Percentiles rank a stretch among this genome's conserved stretches.
Conservation (phyloP, 2,329 filamentous ascomycete species). For the Lizonia empirigonia region DNA sequence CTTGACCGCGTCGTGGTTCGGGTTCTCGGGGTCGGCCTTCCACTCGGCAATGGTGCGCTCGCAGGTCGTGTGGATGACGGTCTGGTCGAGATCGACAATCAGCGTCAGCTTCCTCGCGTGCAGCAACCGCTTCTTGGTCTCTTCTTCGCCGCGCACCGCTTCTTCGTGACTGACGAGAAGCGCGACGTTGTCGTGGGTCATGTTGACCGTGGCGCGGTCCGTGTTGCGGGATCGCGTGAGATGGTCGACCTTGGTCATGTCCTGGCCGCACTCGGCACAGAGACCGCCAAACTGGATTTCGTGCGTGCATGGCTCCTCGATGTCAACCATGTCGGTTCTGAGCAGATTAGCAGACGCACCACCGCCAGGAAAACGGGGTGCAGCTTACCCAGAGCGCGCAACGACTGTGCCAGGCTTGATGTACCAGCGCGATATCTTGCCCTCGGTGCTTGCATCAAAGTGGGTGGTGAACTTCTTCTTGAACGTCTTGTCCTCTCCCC, state of each 20-base stretch:
- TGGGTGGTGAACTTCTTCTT: slow-evolving; percentile 74
- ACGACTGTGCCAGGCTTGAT: slow-evolving; percentile 70
- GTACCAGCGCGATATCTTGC: slow-evolving; percentile 76
- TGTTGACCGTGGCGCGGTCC: slow-evolving; percentile 88
- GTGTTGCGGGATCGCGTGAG: slow-evolving; percentile 79
- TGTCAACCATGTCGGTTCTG: slow-evolving; percentile 67
- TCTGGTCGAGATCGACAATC: slow-evolving; percentile 97
- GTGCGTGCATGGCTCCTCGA: slow-evolving; percentile 91
- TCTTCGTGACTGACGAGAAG: slow-evolving; percentile 84
- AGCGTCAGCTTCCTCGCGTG: slow-evolving; percentile 83
- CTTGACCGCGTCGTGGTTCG: slow-evolving; percentile 88
- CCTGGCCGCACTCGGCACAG: slow-evolving; percentile 90
- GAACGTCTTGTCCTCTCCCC: slow-evolving; percentile 74
- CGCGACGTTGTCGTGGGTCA: slow-evolving; percentile 88
- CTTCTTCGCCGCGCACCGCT: slow-evolving; percentile 80
- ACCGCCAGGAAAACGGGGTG: neutral
- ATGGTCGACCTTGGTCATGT: slow-evolving; percentile 91
- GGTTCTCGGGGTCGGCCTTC: slow-evolving; percentile 85
- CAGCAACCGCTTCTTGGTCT: slow-evolving; percentile 82
- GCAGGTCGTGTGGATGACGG: slow-evolving; percentile 96
- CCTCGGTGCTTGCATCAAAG: slow-evolving; percentile 85
- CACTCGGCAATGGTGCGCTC: slow-evolving; percentile 96
- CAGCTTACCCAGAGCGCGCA: slow-evolving; percentile 50
- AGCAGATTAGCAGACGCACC: slow-evolving; percentile 11
- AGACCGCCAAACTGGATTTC: slow-evolving; percentile 89